Base-by-base conservation (phyloP, 768 basidiomycete genomes). In the Termitomyces sp. region DNA sequence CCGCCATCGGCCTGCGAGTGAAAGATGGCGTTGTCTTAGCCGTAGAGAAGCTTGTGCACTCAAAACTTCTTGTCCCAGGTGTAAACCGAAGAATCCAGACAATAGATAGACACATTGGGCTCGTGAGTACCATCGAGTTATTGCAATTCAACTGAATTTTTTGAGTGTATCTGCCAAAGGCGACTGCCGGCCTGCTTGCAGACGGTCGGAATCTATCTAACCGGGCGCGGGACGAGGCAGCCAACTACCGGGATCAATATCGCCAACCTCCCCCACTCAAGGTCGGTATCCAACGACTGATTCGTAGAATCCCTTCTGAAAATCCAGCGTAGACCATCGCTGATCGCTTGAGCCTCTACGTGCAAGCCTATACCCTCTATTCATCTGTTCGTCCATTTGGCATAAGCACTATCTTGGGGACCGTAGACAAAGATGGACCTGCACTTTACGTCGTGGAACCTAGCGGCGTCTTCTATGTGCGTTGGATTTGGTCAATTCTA, bases 361-460 rank as follows among this genome's bases (percentile, higher is more conserved):
- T 93, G 9, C 97, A 99, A 76, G 86, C 88, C 46, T 98, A 98
- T 76, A 99, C 97, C 6, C 85, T 98, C 42, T 98, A 98, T 76
- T 98, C 95, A 1, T 98, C 95, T 24, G 96, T 98, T 39, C 87
- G 97, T 42, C 97, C 97, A 0, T 98, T 98, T 67, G 97, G 96
- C 20, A 88, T 96, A 68, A 94, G 93, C 68, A 89, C 95, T 45
- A 90, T 99, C 69, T 74, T 98, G 24, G 95, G 88, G 45, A 86
- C 89, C 22, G 84, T 95, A 11, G 96, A 98, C 76, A 89, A 92
- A 74, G 81, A 82, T 47, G 93, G 93, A 5, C 95, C 97, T 55
- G 78, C 81, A 50, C 78, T 99, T 30, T 97, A 85, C 75, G 88
- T 97, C 57, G 82, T 98, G 52, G 97, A 99, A 72, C 97, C 97